Percentiles rank a stretch among this genome's conserved stretches.
Evolutionary conservation across 1,284 basidiomycete species (phyloP).

Genomic region (Boletus semigastroideus): DNA sequence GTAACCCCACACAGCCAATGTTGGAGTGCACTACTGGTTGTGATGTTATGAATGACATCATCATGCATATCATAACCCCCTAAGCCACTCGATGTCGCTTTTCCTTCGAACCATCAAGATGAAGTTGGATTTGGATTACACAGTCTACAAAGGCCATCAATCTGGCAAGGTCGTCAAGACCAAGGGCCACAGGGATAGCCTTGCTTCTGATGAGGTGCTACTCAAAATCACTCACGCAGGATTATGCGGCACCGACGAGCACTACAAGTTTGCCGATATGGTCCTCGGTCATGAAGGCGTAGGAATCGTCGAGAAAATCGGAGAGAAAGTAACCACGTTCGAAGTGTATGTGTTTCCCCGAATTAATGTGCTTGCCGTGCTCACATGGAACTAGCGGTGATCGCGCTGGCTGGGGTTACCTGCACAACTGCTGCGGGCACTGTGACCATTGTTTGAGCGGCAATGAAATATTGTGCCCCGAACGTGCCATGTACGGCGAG

Average conservation of each 20-base stretch:
- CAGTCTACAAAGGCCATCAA: constrained; percentile 27
- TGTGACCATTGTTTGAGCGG: constrained; percentile 32
- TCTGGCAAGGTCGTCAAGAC: constrained; percentile 20
- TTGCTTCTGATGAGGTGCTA: constrained; percentile 35
- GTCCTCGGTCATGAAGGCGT: constrained; percentile 41
- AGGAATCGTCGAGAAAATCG: constrained; percentile 33
- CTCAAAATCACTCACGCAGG: constrained; percentile 43
- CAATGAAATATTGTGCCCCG: constrained; percentile 30
- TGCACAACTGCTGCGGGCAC: constrained; percentile 27
- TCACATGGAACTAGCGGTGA: constrained; percentile 23
- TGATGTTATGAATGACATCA: too few species aligned
- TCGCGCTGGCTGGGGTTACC: constrained; percentile 33
- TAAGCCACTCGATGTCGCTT: too few species aligned
- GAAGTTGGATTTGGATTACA: constrained; percentile 28
- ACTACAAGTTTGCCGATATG: constrained; percentile 31
- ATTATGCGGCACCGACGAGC: constrained; percentile 51
- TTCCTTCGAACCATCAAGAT: constrained; percentile 6
- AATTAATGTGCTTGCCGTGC: background rate
- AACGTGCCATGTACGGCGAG: constrained; percentile 28
- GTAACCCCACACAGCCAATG: too few species aligned
- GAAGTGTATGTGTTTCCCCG: constrained; percentile 22
- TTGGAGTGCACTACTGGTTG: too few species aligned
- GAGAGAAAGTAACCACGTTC: constrained; percentile 30
- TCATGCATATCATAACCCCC: too few species aligned
- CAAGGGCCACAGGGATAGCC: constrained; percentile 12